These are phyloP conservation scores for Eremothecium coryli DNA, from an alignment of 1,139 yeast genomes.

Conservation along the genomic window DNA sequence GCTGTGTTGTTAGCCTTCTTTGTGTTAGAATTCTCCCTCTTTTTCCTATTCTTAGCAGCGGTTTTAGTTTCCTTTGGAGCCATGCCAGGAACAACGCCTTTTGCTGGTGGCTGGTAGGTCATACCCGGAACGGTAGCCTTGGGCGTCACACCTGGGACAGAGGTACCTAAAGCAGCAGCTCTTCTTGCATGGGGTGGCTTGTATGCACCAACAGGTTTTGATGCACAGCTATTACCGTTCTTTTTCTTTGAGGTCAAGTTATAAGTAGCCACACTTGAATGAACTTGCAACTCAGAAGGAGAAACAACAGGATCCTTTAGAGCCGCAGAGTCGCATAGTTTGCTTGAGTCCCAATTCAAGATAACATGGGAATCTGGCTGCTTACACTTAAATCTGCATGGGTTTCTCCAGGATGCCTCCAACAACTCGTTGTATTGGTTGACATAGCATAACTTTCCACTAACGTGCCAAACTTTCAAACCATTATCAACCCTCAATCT, in stretches of 20 bases:
- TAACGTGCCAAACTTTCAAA: constrained; percentile 84
- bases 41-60: constrained; percentile 69
- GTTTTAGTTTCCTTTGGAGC: constrained; percentile 42
- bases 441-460: constrained; percentile 70
- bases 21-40: constrained; percentile 48
- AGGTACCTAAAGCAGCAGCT: constrained; percentile 33
- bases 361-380: constrained; percentile 20
- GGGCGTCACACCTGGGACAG: constrained; percentile 25
- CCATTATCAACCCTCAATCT: constrained; percentile 96
- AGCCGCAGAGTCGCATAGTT: constrained; percentile 47
- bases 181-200: constrained; percentile 93
- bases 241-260: constrained; percentile 35
- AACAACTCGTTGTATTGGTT: constrained; percentile 76
- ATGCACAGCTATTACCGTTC: constrained; percentile 31
- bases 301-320: constrained; percentile 25
- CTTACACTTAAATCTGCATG: constrained; percentile 20
- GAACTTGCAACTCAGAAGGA: constrained; percentile 37
- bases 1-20: constrained; percentile 24
- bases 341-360: constrained; percentile 20
- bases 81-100: constrained; percentile 35
- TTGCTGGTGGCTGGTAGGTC: constrained; percentile 26
- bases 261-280: constrained; percentile 56
- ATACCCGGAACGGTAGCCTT: constrained; percentile 17
- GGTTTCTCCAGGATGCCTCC: constrained; percentile 81
- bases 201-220: constrained; percentile 75